Evolutionary conservation across 2,329 filamentous ascomycete genomes (phyloP).

Genomic region (Exserohilum turcica): DNA sequence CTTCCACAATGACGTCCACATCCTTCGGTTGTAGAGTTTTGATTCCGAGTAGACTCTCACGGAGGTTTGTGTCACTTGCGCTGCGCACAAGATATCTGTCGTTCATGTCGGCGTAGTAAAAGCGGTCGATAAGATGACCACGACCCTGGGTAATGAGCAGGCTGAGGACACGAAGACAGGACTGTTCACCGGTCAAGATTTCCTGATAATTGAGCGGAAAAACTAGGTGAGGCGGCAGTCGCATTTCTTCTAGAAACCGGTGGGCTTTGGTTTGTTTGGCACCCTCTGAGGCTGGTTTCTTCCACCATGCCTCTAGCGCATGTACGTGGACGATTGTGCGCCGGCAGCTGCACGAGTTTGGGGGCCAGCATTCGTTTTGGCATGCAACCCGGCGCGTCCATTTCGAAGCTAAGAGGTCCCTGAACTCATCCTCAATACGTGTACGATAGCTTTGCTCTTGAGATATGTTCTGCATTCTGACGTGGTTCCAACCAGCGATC

Average conservation of each 20-base stretch:
- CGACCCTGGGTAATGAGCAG: background rate
- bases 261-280: background rate
- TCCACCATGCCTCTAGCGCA: background rate
- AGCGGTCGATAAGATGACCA: background rate
- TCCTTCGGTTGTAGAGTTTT: background rate
- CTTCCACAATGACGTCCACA: background rate
- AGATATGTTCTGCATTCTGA: constrained; percentile 1
- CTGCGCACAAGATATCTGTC: background rate
- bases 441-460: background rate
- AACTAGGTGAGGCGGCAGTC: background rate
- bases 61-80: background rate
- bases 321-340: background rate
- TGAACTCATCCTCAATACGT: background rate
- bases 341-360: background rate
- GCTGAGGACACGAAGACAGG: background rate
- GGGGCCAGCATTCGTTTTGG: background rate
- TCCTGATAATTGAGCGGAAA: background rate
- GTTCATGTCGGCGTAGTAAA: background rate
- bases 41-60: background rate
- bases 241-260: background rate
- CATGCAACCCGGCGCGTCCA: background rate
- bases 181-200: background rate
- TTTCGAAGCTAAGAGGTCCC: background rate
- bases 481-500: constrained; percentile 9
- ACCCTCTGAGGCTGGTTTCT: background rate